Percentiles rank a stretch among this genome's conserved stretches.
Evolutionary conservation across 179 eudicot genomes (phyloP).

Genomic region (Sideroxylon spinosum): DNA sequence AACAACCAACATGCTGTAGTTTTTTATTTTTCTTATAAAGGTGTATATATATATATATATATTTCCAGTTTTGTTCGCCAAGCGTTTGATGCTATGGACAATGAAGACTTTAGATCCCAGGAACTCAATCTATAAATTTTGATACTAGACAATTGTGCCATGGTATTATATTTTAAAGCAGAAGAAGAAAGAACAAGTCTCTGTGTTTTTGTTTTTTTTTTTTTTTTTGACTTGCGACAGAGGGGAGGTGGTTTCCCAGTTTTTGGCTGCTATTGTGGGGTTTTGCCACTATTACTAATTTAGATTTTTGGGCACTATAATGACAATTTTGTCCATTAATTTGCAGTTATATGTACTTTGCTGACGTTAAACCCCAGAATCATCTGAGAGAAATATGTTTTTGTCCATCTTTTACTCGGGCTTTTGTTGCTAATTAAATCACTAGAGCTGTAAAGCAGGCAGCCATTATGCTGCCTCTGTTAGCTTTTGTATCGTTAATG

Average conservation of each 20-base stretch:
- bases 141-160: background rate
- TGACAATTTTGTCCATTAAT: background rate
- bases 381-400: background rate
- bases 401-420: background rate
- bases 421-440: background rate
- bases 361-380: background rate
- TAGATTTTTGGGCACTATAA: background rate
- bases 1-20: too few species aligned
- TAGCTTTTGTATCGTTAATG: background rate
- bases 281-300: background rate
- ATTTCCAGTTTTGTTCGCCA: too few species aligned
- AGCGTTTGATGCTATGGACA: background rate
- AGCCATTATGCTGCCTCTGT: background rate
- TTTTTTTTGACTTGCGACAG: background rate
- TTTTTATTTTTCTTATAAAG: background rate
- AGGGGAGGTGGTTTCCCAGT: background rate
- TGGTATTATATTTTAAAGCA: background rate
- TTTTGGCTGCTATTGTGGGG: background rate
- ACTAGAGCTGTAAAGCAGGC: background rate
- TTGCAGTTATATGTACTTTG: background rate
- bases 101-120: background rate
- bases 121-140: conserved; percentile 8
- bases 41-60: too few species aligned
- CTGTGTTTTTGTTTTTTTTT: background rate
- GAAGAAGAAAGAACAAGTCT: background rate